Base-by-base conservation (phyloP, 2,329 filamentous ascomycete species). In the Cladosporium sphaerospermum region DNA sequence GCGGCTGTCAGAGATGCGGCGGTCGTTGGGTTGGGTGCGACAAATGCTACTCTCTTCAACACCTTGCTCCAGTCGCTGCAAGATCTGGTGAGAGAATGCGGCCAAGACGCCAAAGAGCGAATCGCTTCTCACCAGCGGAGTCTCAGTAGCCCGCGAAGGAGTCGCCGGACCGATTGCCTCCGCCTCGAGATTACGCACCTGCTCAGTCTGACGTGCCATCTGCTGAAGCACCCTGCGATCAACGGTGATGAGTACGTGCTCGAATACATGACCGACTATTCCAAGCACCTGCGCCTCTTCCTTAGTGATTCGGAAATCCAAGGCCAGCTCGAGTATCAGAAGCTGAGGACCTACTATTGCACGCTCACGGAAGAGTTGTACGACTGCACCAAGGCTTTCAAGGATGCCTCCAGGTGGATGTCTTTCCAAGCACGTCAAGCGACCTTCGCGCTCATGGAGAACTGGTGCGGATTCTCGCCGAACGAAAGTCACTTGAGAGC, bases 401-500 rank as follows among this genome's bases (percentile, higher is more conserved):
- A 84, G 56, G 89, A 96, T 56, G 87, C 90, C 1, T 85, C 89
- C 4, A 81, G 89, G 32, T 99, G 93, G 92, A 93, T 99, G 82
- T 91, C 93, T 0, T 99, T 99, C 64, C 93, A 99, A 68, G 89
- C 91, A 10, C 80, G 95, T 39, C 96, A 96, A 67, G 96, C 93
- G 4, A 88, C 92, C 0, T 99, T 99, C 66, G 85, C 91, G 0
- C 74, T 99, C 45, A 97, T 99, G 91, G 93, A 99, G 70, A 92
- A 97, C 59, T 99, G 95, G 95, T 99, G 93, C 67, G 93, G 93
- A 2, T 96, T 95, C 68, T 96, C 91, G 7, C 89, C 91, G 0
- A 96, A 96, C 59, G 89, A 95, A 66, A 78, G 75, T 11, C 88
- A 95, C 59, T 88, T 96, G 39, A 82, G 85, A 4, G 84, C 85